A percentile compares a stretch with the other conserved stretches of the same genome.
Evolutionary conservation across 805 yeast genomes (phyloP).

Genomic region (Metschnikowia corniflorae): DNA sequence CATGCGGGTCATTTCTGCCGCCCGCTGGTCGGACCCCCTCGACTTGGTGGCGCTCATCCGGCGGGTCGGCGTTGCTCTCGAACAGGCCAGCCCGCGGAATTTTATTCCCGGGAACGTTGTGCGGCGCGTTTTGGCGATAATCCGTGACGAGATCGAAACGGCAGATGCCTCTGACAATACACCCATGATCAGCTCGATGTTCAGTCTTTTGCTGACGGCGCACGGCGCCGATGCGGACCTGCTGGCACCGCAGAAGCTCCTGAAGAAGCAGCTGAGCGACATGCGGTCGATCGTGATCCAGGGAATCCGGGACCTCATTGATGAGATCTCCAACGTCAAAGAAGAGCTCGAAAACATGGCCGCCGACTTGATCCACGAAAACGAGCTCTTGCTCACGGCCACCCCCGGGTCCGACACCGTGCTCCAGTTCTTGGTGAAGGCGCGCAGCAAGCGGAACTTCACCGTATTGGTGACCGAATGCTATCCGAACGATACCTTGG

Average conservation of each 20-base stretch:
- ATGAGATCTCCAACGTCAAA: slow-evolving; percentile 83
- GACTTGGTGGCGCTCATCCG: slow-evolving; percentile 72
- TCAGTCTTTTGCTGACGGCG: slow-evolving; percentile 66
- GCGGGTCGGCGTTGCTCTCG: slow-evolving; percentile 64
- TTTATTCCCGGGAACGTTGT: slow-evolving; percentile 87
- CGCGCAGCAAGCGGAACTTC: slow-evolving; percentile 85
- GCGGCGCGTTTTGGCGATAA: slow-evolving; percentile 79
- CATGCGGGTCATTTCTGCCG: slow-evolving; percentile 83
- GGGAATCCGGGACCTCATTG: slow-evolving; percentile 87
- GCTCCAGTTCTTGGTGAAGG: slow-evolving; percentile 77
- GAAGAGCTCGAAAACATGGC: slow-evolving; percentile 91
- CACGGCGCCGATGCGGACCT: slow-evolving; percentile 16
- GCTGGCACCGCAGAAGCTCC: slow-evolving; percentile 22
- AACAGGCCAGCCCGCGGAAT: slow-evolving; percentile 84
- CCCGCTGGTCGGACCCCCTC: slow-evolving; percentile 78
- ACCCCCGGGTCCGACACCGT: slow-evolving; percentile 92
- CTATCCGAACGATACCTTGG: slow-evolving; percentile 80
- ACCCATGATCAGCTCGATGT: slow-evolving; percentile 75
- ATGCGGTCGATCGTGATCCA: slow-evolving; percentile 83
- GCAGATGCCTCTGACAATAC: slow-evolving; percentile 45
- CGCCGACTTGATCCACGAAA: slow-evolving; percentile 90
- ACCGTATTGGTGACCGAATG: slow-evolving; percentile 90
- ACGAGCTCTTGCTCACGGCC: slow-evolving; percentile 83
- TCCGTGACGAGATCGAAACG: slow-evolving; percentile 80
- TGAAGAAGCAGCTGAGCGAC: slow-evolving; percentile 52